Base-by-base conservation (phyloP, 192 early-diverging fungal species). In the Mortierella alpina region DNA sequence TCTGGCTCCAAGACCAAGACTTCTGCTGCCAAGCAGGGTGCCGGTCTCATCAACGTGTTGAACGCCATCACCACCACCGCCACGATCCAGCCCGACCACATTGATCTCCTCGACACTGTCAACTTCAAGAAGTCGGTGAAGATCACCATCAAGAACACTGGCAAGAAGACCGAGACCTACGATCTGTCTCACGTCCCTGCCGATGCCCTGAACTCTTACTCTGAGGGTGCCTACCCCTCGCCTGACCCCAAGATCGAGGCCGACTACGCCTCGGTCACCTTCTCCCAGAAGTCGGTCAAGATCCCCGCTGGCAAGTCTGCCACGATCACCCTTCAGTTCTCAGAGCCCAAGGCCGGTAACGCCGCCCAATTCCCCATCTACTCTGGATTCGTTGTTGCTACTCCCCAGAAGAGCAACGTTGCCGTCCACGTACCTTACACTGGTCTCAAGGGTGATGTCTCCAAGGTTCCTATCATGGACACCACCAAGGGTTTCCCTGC, bases 91-190 rank as follows among this genome's bases (percentile, higher is more conserved):
- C 79, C 79, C 5, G 63, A 65, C n/a, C 71, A 74, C 39, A 61
- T 74, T 23, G 58, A 64, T 41, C 65, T 82, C 23, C 44, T 67
- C 14, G 80, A 75, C 50, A 57, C 72, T 15, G 51, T 63, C 53
- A 31, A 61, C 70, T 66, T 74, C 45, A 22, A 55, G 8, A 65
- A 73, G 8, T 82, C 64, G 14, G 66, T 82, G 15, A 42, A 57
- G n/a, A 50, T 89, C 48, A 81, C 72, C 7, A 57, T 87, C 40
- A 77, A 62, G 47, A 89, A 89, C 50, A 22, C 41, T 58, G 84
- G 74, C 31, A 67, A 70, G 46, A 48, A 78, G 6, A 55, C 65
- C 11, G 60, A 66, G 20, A 68, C 83, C 45, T 87, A 82, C 67
- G 49, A 22, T 13, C 48, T 89, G 17, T 56, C 61, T 6, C 86